These are phyloP conservation scores for Nasturtium officinale DNA, from an alignment of 345 rosid genomes.

Conservation along the genomic window DNA sequence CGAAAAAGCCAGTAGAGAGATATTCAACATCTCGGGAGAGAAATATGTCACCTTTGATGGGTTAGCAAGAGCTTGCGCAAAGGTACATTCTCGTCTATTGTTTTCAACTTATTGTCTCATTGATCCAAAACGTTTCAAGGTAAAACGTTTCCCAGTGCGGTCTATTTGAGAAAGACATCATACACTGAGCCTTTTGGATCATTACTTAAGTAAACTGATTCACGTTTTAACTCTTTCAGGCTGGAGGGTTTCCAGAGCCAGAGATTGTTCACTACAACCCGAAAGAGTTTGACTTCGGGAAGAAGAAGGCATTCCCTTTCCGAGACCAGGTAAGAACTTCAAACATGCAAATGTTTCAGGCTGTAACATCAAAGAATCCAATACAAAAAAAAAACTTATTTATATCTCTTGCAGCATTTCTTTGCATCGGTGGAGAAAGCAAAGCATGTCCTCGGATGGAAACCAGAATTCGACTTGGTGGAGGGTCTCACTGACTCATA, in stretches of 20 bases:
- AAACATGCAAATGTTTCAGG: slow-evolving; percentile 14
- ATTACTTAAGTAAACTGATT: slow-evolving; percentile 5
- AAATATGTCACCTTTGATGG: slow-evolving; percentile 91
- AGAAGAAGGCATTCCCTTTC: slow-evolving; percentile 98
- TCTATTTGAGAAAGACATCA: background rate
- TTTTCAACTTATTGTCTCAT: background rate
- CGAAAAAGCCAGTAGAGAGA: slow-evolving; percentile 81
- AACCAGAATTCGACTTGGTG: slow-evolving; percentile 77
- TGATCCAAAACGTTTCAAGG: background rate
- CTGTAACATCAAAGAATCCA: background rate
- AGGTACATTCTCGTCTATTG: slow-evolving; percentile 52
- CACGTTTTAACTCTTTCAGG: slow-evolving; percentile 48
- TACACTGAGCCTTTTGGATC: slow-evolving; percentile 6
- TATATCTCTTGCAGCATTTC: slow-evolving; percentile 74
- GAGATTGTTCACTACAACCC: slow-evolving; percentile 86
- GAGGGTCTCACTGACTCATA: slow-evolving; percentile 96
- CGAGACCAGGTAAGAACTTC: slow-evolving; percentile 76
- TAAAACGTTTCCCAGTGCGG: background rate
- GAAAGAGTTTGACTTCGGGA: slow-evolving; percentile 89
- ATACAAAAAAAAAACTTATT: background rate
- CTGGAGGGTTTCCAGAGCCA: slow-evolving; percentile 96
- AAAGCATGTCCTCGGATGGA: slow-evolving; percentile 78
- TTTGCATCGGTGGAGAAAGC: slow-evolving; percentile 93
- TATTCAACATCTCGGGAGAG: slow-evolving; percentile 92
- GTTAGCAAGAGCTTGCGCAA: slow-evolving; percentile 91